Base-by-base conservation (phyloP, 176 grass and related monocot species). In the Bolboschoenus planiculmis region DNA sequence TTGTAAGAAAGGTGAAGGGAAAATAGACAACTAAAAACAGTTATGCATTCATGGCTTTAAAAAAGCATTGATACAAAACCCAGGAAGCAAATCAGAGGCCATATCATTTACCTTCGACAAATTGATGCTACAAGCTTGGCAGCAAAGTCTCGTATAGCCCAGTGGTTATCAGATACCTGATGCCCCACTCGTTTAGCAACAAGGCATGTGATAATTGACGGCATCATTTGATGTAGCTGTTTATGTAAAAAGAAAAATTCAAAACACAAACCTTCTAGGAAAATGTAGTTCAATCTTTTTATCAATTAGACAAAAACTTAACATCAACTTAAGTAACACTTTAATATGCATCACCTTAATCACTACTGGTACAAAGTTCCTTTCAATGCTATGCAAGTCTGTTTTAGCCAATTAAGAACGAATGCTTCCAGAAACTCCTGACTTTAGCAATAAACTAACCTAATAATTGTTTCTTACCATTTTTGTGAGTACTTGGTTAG, bases 141-240 rank as follows among this genome's bases (percentile, higher is more conserved):
- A 84, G 90, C 90, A 34, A 98, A 98, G 26, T 98, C 89, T 76
- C 95, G 79, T 54, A 98, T 88, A 74, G 94, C 96, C 96, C 92
- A 95, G 65, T 98, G 96, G 62, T 95, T 98, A 73, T 95, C 96
- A 63, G 87, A 85, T 82, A 90, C 85, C 84, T 87, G 90, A 54
- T 88, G 85, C 39, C 96, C 96, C 60, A 98, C 80, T 73, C 86
- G 90, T 93, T 98, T 98, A 0, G 92, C 86, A 27, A 98, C 87
- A 58, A 98, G 88, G 60, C 92, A 98, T 44, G 92, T 95, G 50
- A 91, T 91, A 60, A 95, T 95, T 13, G 92, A 90, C 4, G 95
- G 95, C 90, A 98, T 98, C 85, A 98, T 65, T 84, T 98, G 95
- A 89, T 90, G 87, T 84, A 98, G 88, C 96, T 95, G 87, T 61